These are phyloP conservation scores for Schizothecium vesticola DNA, from an alignment of 495 filamentous ascomycete genomes.

Conservation along the genomic window DNA sequence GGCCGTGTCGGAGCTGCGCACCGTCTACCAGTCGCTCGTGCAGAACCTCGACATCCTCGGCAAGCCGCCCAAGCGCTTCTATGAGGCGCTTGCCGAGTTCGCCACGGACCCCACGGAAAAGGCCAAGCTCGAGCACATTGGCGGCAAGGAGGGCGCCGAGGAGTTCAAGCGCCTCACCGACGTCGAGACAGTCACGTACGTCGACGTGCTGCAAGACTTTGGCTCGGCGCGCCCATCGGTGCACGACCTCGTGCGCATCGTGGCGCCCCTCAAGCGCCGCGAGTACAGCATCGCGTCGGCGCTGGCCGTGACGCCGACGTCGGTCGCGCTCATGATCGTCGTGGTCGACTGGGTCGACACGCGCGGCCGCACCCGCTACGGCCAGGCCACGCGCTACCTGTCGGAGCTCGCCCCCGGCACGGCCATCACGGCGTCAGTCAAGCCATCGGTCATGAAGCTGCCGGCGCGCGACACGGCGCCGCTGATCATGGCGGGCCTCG, in stretches of 20 bases:
- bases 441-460: constrained; percentile 95
- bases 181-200: constrained; percentile 88
- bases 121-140: constrained; percentile 69
- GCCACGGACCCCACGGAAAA: constrained; percentile 77
- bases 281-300: constrained; percentile 98
- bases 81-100: constrained; percentile 84
- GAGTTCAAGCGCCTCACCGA: constrained; percentile 95
- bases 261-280: constrained; percentile 86
- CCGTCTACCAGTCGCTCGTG: constrained; percentile 84
- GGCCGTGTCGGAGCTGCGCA: constrained; percentile 74
- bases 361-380: constrained; percentile 81
- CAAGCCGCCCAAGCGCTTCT: constrained; percentile 93
- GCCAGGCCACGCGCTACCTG: constrained; percentile 87
- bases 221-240: constrained; percentile 82
- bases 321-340: constrained; percentile 92
- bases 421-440: constrained; percentile 82
- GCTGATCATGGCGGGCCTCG: constrained; percentile 98
- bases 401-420: constrained; percentile 66
- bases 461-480: constrained; percentile 79
- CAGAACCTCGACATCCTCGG: constrained; percentile 98
- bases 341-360: constrained; percentile 93
- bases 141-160: constrained; percentile 74
- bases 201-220: constrained; percentile 84
- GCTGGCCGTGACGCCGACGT: constrained; percentile 82
- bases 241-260: constrained; percentile 84